Evolutionary conservation across 2,329 filamentous ascomycete genomes (phyloP).

Genomic region (Paecilomyces variotii): DNA sequence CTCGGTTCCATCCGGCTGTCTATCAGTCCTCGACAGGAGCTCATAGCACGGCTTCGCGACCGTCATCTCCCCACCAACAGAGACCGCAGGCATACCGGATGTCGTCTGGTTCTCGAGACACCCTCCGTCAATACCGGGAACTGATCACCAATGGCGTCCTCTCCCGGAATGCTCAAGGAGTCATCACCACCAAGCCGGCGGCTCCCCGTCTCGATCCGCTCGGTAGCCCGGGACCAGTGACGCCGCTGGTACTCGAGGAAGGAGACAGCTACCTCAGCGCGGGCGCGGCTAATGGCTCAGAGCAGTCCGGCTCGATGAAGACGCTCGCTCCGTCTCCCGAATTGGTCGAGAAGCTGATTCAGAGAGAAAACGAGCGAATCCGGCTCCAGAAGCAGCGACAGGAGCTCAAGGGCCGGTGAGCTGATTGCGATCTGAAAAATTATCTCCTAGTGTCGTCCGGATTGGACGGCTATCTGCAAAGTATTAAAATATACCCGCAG

Average conservation of each 20-base stretch:
- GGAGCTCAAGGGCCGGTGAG: background rate
- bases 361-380: background rate
- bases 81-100: slow-evolving; percentile 24
- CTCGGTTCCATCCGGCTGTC: slow-evolving; percentile 40
- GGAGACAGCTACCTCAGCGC: slow-evolving; percentile 34
- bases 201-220: slow-evolving; percentile 39
- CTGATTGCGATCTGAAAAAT: background rate
- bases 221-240: slow-evolving; percentile 39
- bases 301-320: background rate
- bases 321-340: background rate
- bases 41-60: slow-evolving; percentile 17
- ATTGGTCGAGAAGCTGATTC: slow-evolving; percentile 1
- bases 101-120: slow-evolving; percentile 28
- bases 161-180: slow-evolving; percentile 17
- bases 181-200: slow-evolving; percentile 27
- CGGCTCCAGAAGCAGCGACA: background rate
- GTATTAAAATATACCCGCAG: background rate
- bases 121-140: slow-evolving; percentile 36
- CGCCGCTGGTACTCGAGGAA: slow-evolving; percentile 35
- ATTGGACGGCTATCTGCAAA: background rate
- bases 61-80: slow-evolving; percentile 24
- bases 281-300: slow-evolving; percentile 16
- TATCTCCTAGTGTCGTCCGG: background rate
- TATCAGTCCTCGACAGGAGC: slow-evolving; percentile 26
- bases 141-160: slow-evolving; percentile 28